Evolutionary conservation across 1,284 basidiomycete species (phyloP).

Genomic region (Caloboletus firmus): DNA sequence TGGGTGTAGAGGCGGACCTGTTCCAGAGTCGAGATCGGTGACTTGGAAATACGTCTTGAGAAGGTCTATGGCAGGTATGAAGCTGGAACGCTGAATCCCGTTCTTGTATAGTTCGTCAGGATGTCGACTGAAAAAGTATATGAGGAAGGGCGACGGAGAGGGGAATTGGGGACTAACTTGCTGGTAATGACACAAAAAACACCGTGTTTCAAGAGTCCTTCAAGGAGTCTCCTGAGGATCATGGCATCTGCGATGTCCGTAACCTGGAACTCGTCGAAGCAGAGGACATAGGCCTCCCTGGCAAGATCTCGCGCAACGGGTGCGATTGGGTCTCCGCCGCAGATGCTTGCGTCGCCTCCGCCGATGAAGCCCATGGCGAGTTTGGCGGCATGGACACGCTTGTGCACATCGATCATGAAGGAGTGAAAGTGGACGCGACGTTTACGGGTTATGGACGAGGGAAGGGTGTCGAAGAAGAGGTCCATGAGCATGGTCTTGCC

Average conservation of each 20-base stretch:
- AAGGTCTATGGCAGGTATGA: slow-evolving; percentile 93
- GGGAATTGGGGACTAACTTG: slow-evolving; percentile 60
- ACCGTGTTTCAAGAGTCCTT: slow-evolving; percentile 82
- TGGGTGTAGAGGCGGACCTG: slow-evolving; percentile 52
- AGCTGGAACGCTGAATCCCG: slow-evolving; percentile 96
- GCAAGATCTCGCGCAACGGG: slow-evolving; percentile 91
- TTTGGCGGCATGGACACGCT: slow-evolving; percentile 84
- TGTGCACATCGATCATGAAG: slow-evolving; percentile 99
- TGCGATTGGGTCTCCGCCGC: slow-evolving; percentile 80
- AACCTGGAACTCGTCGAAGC: slow-evolving; percentile 99
- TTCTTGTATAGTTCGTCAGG: slow-evolving; percentile 99
- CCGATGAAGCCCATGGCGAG: slow-evolving; percentile 55
- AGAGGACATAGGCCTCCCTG: slow-evolving; percentile 81
- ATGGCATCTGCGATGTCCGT: slow-evolving; percentile 99
- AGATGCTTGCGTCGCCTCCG: slow-evolving; percentile 28
- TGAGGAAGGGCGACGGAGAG: slow-evolving; percentile 1
- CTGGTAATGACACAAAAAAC: slow-evolving; percentile 96
- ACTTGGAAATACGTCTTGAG: slow-evolving; percentile 87
- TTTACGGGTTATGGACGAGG: slow-evolving; percentile 70
- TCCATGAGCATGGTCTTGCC: slow-evolving; percentile 99
- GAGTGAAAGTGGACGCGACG: slow-evolving; percentile 95
- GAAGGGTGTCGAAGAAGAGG: slow-evolving; percentile 90
- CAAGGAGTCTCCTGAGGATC: slow-evolving; percentile 90
- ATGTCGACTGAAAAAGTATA: slow-evolving; percentile 72
- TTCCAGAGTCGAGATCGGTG: slow-evolving; percentile 91